These are phyloP conservation scores for Dryas octopetala DNA, from an alignment of 306 rosid genomes.

Conservation along the genomic window DNA sequence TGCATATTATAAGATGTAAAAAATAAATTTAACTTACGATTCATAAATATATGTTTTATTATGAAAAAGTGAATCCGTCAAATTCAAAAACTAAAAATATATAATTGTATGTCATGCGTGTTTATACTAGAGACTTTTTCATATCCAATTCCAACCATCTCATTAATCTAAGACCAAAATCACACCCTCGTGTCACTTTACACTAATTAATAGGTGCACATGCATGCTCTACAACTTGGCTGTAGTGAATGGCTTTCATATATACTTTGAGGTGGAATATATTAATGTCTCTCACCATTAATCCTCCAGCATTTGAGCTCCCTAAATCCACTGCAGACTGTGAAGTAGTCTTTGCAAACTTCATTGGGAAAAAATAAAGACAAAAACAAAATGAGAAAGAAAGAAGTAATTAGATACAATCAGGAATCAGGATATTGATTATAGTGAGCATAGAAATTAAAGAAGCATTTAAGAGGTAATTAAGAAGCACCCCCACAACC, in stretches of 20 bases:
- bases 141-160: too few species aligned
- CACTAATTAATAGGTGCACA: not conserved
- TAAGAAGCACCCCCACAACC: conserved; percentile 34
- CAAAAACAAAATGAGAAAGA: conserved; percentile 13
- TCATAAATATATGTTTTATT: too few species aligned
- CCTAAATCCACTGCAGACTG: conserved; percentile 54
- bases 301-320: conserved; percentile 56
- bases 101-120: too few species aligned
- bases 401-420: not conserved
- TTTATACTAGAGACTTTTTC: too few species aligned
- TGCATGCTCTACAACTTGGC: not conserved
- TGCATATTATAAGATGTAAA: too few species aligned
- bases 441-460: conserved; percentile 9
- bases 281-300: conserved; percentile 51
- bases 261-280: not conserved
- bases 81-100: too few species aligned
- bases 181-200: too few species aligned
- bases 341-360: conserved; percentile 62
- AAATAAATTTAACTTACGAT: too few species aligned
- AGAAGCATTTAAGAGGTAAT: not conserved
- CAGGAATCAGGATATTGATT: not conserved
- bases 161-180: too few species aligned
- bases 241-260: not conserved
- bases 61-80: too few species aligned
- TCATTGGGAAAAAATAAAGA: conserved; percentile 18